phyloP scores from a whole-genome alignment of 305 asterid genomes.

The Vinca major region DNA sequence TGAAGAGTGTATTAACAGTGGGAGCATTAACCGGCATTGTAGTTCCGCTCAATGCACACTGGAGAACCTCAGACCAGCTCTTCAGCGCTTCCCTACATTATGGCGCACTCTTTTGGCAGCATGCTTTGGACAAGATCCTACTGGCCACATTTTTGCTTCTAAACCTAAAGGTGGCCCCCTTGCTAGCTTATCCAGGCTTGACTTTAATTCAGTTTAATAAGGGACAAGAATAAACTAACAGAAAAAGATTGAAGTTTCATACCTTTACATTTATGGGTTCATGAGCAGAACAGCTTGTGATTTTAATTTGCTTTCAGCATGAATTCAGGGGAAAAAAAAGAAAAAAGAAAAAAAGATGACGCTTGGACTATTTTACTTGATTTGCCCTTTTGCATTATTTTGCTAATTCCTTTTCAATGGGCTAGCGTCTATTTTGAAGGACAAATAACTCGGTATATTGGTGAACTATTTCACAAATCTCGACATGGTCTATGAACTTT shows the following conservation, averaged over 20 bases:
- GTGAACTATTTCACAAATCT: not conserved
- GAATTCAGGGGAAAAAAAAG: not conserved
- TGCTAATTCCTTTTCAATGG: not conserved
- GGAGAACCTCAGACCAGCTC: conserved; percentile 90
- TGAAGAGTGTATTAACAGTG: conserved; percentile 92
- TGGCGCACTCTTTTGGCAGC: conserved; percentile 79
- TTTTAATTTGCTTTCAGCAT: not conserved
- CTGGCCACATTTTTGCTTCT: conserved; percentile 39
- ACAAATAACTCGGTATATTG: not conserved
- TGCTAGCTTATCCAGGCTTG: not conserved
- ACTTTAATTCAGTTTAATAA: not conserved
- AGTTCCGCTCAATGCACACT: conserved; percentile 91
- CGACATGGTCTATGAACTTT: not conserved
- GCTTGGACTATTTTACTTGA: not conserved
- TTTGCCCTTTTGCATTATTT: not conserved
- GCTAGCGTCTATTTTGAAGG: conserved; percentile 3
- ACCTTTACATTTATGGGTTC: not conserved
- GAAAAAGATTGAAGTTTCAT: not conserved
- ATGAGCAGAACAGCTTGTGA: not conserved
- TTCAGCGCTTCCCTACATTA: conserved; percentile 84
- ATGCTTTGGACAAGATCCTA: conserved; percentile 85
- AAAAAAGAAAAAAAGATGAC: not conserved
- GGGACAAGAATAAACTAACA: not conserved
- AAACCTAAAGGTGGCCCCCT: conserved; percentile 47
- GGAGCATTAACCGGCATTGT: conserved; percentile 77